Percentiles rank a stretch among this genome's conserved stretches.
These are phyloP conservation scores for Neoconidiobolus thromboides DNA, from an alignment of 371 early-diverging fungal species.

Conservation along the genomic window DNA sequence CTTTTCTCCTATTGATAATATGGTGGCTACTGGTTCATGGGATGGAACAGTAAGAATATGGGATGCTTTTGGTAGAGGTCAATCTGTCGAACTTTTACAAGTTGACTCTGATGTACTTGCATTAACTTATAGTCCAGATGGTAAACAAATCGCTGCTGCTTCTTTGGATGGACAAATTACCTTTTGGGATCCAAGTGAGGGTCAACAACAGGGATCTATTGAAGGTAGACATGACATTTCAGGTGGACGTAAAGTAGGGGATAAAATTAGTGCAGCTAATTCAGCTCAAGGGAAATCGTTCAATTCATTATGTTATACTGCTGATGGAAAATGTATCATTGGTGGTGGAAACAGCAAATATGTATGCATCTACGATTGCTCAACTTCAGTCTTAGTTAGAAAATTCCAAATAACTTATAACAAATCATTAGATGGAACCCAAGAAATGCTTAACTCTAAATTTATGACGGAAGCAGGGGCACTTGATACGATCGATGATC, in stretches of 20 bases:
- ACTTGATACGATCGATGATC: constrained; percentile 40
- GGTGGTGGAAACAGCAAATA: constrained; percentile 88
- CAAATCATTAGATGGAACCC: constrained; percentile 79
- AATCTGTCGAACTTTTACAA: constrained; percentile 54
- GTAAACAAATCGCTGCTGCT: constrained; percentile 63
- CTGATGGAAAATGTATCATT: constrained; percentile 77
- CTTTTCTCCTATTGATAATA: constrained; percentile 61
- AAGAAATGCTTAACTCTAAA: constrained; percentile 67
- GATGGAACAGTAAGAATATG: constrained; percentile 82
- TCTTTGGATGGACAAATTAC: constrained; percentile 84
- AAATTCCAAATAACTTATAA: constrained; percentile 83
- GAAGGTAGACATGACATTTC: constrained; percentile 87
- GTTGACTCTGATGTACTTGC: constrained; percentile 76
- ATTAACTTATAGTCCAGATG: constrained; percentile 78
- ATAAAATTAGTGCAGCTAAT: constrained; percentile 68
- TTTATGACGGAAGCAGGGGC: constrained; percentile 91
- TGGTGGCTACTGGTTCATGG: constrained; percentile 82
- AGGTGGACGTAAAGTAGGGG: constrained; percentile 61
- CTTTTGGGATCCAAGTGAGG: constrained; percentile 72
- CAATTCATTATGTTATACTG: constrained; percentile 80
- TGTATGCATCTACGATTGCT: constrained; percentile 86
- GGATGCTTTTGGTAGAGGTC: constrained; percentile 82
- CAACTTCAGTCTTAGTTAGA: constrained; percentile 50
- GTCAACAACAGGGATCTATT: constrained; percentile 45
- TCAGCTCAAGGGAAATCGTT: constrained; percentile 69